A percentile compares a stretch with the other conserved stretches of the same genome.
phyloP scores from a whole-genome alignment of 2,329 filamentous ascomycete genomes.

The Colletotrichum liaoningense region DNA sequence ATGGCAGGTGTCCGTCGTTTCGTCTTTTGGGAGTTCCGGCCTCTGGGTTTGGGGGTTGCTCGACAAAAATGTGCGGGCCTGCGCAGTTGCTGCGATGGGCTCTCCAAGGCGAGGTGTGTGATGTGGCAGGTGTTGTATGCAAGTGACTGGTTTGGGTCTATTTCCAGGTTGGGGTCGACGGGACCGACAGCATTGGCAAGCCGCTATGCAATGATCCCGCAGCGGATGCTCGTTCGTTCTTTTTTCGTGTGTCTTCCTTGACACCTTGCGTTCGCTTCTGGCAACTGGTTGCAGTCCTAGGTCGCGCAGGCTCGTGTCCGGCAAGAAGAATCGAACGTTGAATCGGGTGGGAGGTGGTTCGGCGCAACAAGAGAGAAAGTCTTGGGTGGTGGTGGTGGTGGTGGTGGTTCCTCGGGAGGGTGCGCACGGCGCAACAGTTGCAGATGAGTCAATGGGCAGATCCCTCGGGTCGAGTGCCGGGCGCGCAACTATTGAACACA shows the following conservation, averaged over 20 bases:
- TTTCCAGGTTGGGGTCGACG: slow-evolving; percentile 43
- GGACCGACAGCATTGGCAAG: slow-evolving; percentile 38
- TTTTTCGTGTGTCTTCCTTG: not conserved
- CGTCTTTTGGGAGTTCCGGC: slow-evolving; percentile 29
- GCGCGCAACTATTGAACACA: slow-evolving; percentile 8
- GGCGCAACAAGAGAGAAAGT: slow-evolving; percentile 17
- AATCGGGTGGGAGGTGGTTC: slow-evolving; percentile 26
- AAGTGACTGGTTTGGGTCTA: slow-evolving; percentile 56
- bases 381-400: not conserved
- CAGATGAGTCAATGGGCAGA: slow-evolving; percentile 27
- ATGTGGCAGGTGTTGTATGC: slow-evolving; percentile 59
- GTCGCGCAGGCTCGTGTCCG: slow-evolving; percentile 19
- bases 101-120: slow-evolving; percentile 49
- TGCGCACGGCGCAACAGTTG: slow-evolving; percentile 34
- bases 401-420: not conserved
- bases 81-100: slow-evolving; percentile 52
- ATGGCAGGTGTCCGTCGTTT: slow-evolving; percentile 25
- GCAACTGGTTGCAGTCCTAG: slow-evolving; percentile 18
- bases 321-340: slow-evolving; percentile 24
- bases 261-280: slow-evolving; percentile 10
- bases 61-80: slow-evolving; percentile 47
- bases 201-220: slow-evolving; percentile 26
- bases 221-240: slow-evolving; percentile 28
- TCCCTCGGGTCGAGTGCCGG: not conserved
- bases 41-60: slow-evolving; percentile 41